These are phyloP conservation scores for Nicotiana undulata DNA, from an alignment of 257 asterid species.

Conservation along the genomic window DNA sequence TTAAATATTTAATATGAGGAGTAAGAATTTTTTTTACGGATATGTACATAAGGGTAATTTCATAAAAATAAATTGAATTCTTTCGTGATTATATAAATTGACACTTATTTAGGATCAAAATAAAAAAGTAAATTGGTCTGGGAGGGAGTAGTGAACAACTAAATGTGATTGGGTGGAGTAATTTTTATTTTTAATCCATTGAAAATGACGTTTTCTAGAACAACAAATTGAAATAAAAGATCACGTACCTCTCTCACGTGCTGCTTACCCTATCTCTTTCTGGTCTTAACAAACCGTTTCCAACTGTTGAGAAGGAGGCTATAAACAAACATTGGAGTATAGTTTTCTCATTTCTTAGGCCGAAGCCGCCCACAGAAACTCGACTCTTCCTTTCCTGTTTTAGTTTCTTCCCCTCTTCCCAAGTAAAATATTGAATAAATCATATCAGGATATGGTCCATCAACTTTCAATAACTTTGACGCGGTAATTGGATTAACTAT, in stretches of 20 bases:
- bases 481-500: too few relatives aligned
- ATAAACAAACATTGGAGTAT: neutral
- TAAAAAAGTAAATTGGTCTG: too few relatives aligned
- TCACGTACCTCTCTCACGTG: neutral
- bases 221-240: neutral
- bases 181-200: too few relatives aligned
- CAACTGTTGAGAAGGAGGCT: neutral
- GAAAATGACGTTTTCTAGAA: neutral
- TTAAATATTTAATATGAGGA: too few relatives aligned
- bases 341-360: neutral
- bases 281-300: neutral
- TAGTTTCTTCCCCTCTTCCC: neutral
- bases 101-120: too few relatives aligned
- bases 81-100: too few relatives aligned
- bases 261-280: neutral
- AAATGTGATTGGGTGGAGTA: too few relatives aligned
- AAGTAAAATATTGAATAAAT: neutral
- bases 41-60: too few relatives aligned
- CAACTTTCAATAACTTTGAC: neutral
- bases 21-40: too few relatives aligned
- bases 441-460: neutral
- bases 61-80: too few relatives aligned
- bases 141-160: too few relatives aligned
- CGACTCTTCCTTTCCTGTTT: neutral
- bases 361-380: neutral